Base-by-base conservation (phyloP, 2,329 filamentous ascomycete genomes). In the Zasmidium cellare region DNA sequence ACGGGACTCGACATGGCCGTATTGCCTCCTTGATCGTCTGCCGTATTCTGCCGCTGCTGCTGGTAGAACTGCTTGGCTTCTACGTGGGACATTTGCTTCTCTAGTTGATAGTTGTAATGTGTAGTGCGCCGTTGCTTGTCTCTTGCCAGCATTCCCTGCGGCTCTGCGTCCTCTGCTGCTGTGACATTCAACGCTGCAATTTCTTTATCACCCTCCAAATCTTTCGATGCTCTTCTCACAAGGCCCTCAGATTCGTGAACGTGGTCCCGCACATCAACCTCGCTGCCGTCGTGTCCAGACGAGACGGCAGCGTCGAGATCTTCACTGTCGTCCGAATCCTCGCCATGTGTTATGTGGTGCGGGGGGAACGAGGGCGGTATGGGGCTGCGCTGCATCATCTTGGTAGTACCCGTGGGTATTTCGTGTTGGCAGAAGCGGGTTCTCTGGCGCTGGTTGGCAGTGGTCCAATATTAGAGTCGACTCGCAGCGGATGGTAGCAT, bases 41-140 rank as follows among this genome's bases (percentile, higher is more conserved):
- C 70, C 44, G 76, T 80, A 61, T 88, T 88, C 57, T 87, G 79
- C 74, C 92, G 90, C 75, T 91, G 92, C 65, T 90, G 84, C 77
- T 97, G 93, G 74, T 96, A 99, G 78, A 97, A 96, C 62, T 97
- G 83, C 75, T 96, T 97, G 59, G 93, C 91, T 73, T 99, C 94
- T 23, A 90, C 88, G 74, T 96, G 92, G 70, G 89, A 96, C 86
- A 96, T 89, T 70, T 93, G 90, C 69, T 94, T 96, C 76, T 99
- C 94, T 53, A 91, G 90, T 53, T 93, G 88, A 69, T 93, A 91
- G 75, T 97, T 92, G 77, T 96, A 97, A 72, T 92, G 96, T 19
- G 92, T 90, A 9, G 92, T 96, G 72, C 87, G 88, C 57, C 81
- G 77, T 70, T 84, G 81, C 69, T 78, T 80, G 67, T 82, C 80